phyloP scores from a whole-genome alignment of 2,329 filamentous ascomycete species.

The Rugonectria rugulosa region DNA sequence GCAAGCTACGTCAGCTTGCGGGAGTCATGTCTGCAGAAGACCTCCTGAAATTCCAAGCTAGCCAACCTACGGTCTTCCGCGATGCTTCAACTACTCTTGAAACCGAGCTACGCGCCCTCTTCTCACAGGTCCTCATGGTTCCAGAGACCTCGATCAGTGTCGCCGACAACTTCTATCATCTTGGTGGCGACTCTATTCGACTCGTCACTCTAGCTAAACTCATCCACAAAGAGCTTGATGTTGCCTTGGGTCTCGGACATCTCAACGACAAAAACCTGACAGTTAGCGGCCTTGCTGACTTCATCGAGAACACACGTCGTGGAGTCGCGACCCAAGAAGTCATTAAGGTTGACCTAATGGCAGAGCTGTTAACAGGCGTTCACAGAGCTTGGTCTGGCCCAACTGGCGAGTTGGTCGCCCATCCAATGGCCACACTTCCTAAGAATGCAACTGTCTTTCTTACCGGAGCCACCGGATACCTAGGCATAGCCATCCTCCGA shows the following conservation, averaged over 20 bases:
- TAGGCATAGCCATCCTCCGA: conserved; percentile 10
- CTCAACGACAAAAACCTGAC: background rate
- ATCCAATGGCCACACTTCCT: background rate
- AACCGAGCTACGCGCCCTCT: conserved; percentile 39
- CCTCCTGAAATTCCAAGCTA: background rate
- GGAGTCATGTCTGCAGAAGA: background rate
- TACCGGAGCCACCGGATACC: conserved; percentile 19
- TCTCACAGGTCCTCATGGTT: conserved; percentile 36
- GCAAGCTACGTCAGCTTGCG: background rate
- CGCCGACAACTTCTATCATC: conserved; percentile 5
- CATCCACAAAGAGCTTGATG: background rate
- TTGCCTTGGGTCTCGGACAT: background rate
- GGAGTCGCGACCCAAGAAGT: background rate
- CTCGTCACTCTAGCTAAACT: background rate
- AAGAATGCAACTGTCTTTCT: conserved; percentile 11
- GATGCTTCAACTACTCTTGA: background rate
- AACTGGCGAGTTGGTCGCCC: background rate
- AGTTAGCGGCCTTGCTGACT: background rate
- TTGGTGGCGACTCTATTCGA: conserved; percentile 14
- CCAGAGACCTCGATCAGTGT: conserved; percentile 37
- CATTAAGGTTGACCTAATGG: background rate
- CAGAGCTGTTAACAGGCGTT: background rate
- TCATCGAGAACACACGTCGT: background rate
- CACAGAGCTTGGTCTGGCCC: background rate
- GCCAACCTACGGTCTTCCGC: background rate